A percentile compares a stretch with the other conserved stretches of the same genome.
phyloP scores from a whole-genome alignment of 305 asterid genomes.

The Plantago lanceolata region DNA sequence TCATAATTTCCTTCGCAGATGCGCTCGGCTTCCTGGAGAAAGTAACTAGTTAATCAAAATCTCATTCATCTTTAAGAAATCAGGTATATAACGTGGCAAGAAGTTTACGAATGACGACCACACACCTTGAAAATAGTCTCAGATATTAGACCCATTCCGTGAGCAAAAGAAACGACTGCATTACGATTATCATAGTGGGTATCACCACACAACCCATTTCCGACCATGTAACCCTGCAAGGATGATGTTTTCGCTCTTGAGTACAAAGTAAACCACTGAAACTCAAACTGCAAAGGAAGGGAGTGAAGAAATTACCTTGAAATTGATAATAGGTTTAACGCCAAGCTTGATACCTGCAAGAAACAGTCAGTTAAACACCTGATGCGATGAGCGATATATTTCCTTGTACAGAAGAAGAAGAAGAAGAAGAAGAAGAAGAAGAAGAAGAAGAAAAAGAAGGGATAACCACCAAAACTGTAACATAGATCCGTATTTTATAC shows the following conservation, averaged over 20 bases:
- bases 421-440: too few species aligned
- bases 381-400: neutral
- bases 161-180: constrained; percentile 46
- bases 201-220: constrained; percentile 55
- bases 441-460: too few species aligned
- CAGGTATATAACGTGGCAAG: neutral
- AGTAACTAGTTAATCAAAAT: neutral
- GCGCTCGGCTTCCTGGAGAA: constrained; percentile 39
- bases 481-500: neutral
- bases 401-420: neutral
- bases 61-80: neutral
- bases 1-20: constrained; percentile 35
- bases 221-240: constrained; percentile 55
- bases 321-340: constrained; percentile 38
- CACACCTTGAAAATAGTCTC: constrained; percentile 35
- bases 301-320: constrained; percentile 30
- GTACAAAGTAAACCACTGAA: neutral
- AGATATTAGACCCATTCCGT: constrained; percentile 55
- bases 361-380: neutral
- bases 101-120: neutral
- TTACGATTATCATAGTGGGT: constrained; percentile 35
- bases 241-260: constrained; percentile 4
- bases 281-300: neutral
- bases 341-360: constrained; percentile 42
- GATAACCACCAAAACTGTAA: neutral